Conservation (phyloP, 2,329 filamentous ascomycete species). For the Beauveria varroae region DNA sequence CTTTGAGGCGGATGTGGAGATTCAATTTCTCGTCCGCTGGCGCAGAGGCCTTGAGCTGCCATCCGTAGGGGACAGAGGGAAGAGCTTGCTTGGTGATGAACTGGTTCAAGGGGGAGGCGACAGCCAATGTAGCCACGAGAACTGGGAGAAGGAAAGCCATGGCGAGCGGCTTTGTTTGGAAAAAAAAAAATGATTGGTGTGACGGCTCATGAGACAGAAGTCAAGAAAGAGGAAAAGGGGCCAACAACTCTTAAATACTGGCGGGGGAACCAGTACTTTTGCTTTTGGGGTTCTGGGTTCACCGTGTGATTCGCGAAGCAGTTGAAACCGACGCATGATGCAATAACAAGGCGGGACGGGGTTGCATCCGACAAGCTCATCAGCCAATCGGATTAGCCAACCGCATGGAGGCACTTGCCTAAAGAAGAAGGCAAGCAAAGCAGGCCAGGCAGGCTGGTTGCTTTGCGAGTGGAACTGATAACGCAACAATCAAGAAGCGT, state of each 20-base stretch:
- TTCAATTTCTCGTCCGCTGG: conserved; percentile 2
- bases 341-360: background rate
- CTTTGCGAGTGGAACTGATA: background rate
- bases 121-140: conserved; percentile 11
- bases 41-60: conserved; percentile 3
- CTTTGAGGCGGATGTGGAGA: conserved; percentile 12
- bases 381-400: background rate
- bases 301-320: no score
- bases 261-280: background rate
- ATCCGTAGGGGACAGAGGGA: background rate
- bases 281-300: background rate
- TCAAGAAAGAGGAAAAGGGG: background rate
- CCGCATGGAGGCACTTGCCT: conserved; percentile 2
- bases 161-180: background rate
- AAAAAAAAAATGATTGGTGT: background rate
- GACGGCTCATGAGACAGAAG: background rate
- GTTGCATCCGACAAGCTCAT: background rate
- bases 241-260: background rate
- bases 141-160: conserved; percentile 9
- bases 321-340: background rate
- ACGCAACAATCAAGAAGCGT: background rate
- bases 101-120: conserved; percentile 6
- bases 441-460: background rate
- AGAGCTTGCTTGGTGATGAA: conserved; percentile 11
- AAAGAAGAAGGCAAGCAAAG: conserved; percentile 1